These are phyloP conservation scores for Ustilago crameri DNA, from an alignment of 1,284 basidiomycete species.

Conservation along the genomic window DNA sequence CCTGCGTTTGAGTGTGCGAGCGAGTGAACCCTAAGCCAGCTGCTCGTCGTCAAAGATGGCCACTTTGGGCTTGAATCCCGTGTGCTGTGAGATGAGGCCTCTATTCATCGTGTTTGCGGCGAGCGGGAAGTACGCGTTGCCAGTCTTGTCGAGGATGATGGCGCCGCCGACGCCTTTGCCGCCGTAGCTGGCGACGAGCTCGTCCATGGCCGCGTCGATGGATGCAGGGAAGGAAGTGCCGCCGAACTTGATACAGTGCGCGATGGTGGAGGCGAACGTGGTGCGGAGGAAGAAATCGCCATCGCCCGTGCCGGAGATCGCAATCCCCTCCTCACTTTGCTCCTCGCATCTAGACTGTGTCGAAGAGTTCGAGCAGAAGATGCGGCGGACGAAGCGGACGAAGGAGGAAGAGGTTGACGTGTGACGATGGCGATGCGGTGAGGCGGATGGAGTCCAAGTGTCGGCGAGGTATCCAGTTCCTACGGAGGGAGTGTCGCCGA, in stretches of 20 bases:
- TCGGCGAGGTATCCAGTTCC: slow-evolving; percentile 81
- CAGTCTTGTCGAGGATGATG: slow-evolving; percentile 75
- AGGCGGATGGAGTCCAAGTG: slow-evolving; percentile 72
- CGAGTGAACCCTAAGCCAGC: slow-evolving; percentile 34
- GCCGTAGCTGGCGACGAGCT: slow-evolving; percentile 74
- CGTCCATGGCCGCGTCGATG: slow-evolving; percentile 73
- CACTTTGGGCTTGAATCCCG: slow-evolving; percentile 76
- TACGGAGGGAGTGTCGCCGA: slow-evolving; percentile 83
- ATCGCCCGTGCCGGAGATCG: slow-evolving; percentile 82
- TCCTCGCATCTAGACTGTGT: neutral
- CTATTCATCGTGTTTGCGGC: slow-evolving; percentile 84
- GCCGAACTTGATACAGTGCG: slow-evolving; percentile 75
- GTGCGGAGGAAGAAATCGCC: slow-evolving; percentile 84
- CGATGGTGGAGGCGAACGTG: slow-evolving; percentile 76
- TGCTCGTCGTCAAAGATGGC: slow-evolving; percentile 80
- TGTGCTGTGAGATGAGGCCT: slow-evolving; percentile 74
- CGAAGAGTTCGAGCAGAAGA: neutral
- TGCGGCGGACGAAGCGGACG: neutral
- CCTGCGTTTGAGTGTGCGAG: neutral
- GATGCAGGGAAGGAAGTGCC: slow-evolving; percentile 70
- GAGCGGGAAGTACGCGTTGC: slow-evolving; percentile 70
- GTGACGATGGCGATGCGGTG: neutral
- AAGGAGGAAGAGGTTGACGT: neutral
- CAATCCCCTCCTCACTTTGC: slow-evolving; percentile 72
- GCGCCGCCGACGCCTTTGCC: slow-evolving; percentile 78